phyloP scores from a whole-genome alignment of 805 yeast genomes.

The Tetrapisispora pingtungensis region DNA sequence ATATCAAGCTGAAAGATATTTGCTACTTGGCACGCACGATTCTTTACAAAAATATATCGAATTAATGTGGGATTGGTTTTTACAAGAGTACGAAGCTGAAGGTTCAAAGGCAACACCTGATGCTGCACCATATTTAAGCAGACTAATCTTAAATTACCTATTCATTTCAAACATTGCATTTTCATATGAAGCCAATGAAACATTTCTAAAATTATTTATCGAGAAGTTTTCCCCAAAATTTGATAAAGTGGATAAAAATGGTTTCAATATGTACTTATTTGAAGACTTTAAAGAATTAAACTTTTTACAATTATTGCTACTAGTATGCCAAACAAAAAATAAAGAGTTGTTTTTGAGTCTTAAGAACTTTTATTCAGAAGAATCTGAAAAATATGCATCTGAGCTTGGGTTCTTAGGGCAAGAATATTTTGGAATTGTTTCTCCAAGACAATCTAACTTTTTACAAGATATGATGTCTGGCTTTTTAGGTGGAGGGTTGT shows the following conservation, averaged over 20 bases:
- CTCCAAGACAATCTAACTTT: constrained; percentile 44
- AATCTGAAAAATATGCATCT: constrained; percentile 18
- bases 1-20: constrained; percentile 63
- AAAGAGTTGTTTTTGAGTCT: constrained; percentile 46
- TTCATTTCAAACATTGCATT: constrained; percentile 56
- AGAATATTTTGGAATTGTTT: constrained; percentile 48
- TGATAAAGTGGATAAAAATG: constrained; percentile 25
- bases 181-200: constrained; percentile 35
- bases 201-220: constrained; percentile 30
- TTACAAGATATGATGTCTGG: constrained; percentile 72
- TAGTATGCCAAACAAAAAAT: constrained; percentile 46
- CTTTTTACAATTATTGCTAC: constrained; percentile 57
- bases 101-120: constrained; percentile 23
- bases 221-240: constrained; percentile 15
- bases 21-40: constrained; percentile 55
- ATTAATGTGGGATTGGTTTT: constrained; percentile 38
- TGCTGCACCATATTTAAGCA: constrained; percentile 31
- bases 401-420: constrained; percentile 52
- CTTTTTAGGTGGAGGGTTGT: constrained; percentile 36
- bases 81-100: constrained; percentile 14
- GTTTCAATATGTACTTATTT: constrained; percentile 31
- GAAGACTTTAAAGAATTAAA: constrained; percentile 41
- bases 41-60: constrained; percentile 40
- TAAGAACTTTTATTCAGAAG: constrained; percentile 38
- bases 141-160: constrained; percentile 70